Base-by-base conservation (phyloP, 2,329 filamentous ascomycete species). In the Xylaria polymorpha region DNA sequence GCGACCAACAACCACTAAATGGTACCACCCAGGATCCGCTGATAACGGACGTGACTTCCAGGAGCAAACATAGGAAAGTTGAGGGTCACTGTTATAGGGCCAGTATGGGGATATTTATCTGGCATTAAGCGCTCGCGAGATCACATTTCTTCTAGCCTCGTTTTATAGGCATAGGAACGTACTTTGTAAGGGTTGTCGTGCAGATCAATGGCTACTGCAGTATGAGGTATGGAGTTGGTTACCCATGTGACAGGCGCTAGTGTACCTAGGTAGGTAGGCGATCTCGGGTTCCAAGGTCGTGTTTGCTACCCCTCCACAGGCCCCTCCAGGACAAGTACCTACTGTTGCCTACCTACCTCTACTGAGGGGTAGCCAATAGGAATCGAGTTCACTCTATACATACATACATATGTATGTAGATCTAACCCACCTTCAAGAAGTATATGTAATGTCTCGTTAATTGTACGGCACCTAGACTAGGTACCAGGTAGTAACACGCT, bases 171-270 rank as follows among this genome's bases (percentile, higher is more conserved):
- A 4, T n/a, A n/a, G n/a, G n/a, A n/a, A 37, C 37, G 3, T 18
- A 48, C 25, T 44, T 66, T 51, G 51, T 37, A 29, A 18, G 3
- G 25, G 29, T 44, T 35, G 61, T 39, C 37, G 50, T 43, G 57
- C 62, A 48, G 57, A 66, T 29, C 25, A 29, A 4, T 59, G n/a
- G 37, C n/a, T 35, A 41, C 51, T 53, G 64, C 67, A 69, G 12
- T 55, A 46, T 66, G 64, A 69, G 39, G 58, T 69, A n/a, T n/a
- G n/a, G n/a, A 51, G 43, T 55, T 41, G 20, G 51, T n/a, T 55
- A 50, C 18, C 48, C 67, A 57, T 62, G 50, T 67, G 53, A 66
- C 57, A 65, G 22, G 35, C 25, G 25, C 29, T 61, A 51, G 48
- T 51, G 48, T n/a, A n/a, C n/a, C n/a, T n/a, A n/a, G n/a, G n/a